Base-by-base conservation (phyloP, 257 asterid genomes). In the Striga asiatica region DNA sequence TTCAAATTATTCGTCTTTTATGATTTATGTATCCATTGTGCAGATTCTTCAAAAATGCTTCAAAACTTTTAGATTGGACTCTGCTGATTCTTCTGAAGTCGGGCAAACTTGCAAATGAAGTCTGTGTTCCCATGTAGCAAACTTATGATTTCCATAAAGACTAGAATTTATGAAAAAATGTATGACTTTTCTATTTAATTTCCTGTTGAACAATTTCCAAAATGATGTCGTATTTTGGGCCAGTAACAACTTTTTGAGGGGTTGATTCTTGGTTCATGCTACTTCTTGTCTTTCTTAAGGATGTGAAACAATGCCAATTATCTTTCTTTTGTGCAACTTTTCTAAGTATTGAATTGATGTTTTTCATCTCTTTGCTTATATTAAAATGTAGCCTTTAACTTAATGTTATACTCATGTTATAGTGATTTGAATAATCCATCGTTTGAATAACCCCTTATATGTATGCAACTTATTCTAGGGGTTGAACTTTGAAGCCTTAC, bases 1-100 rank as follows among this genome's bases (percentile, higher is more conserved):
- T 25, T 54, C 47, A 71, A 16, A 70, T 31, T 54, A 50, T 48
- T 56, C 48, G n/a, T 80, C 77, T 39, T 83, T 76, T 76, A 74
- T 76, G 71, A 46, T 74, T 72, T 66, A 73, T 62, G 69, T 79
- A 80, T 81, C 80, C 81, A 74, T 74, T 81, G 91, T 89, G 98
- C 98, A 89, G 98, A 89, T 89, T 73, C 95, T 81, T 85, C 88
- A 64, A 71, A 77, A 81, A 69, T 77, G 85, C 88, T 67, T 71
- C 94, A 78, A 61, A 74, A 77, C 76, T 86, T 89, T 86, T 68
- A 79, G 78, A 81, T 89, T 83, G 93, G 96, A 79, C 74, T 72
- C 91, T 83, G 93, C 82, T 81, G 98, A 80, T 81, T 79, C 98
- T 81, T 85, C 95, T 83, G 93, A 89, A 81, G 96, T 89, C 82